Percentiles rank a stretch among this genome's conserved stretches.
Evolutionary conservation across 441 rosid species (phyloP).

Genomic region (Flueggea neowawraea): DNA sequence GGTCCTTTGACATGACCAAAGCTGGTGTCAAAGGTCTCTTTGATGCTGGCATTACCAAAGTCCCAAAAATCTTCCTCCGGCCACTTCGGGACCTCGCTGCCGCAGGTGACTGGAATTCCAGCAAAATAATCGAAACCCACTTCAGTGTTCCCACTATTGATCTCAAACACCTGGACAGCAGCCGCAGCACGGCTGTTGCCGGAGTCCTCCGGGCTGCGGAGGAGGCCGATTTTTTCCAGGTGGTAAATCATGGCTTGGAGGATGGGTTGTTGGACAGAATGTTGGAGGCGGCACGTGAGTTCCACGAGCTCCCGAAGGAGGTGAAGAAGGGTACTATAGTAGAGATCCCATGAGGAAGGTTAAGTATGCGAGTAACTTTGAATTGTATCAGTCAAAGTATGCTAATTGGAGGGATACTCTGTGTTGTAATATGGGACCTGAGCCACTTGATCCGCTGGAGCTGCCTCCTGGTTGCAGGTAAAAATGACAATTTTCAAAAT

Average conservation of each 20-base stretch:
- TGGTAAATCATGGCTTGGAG: constrained; percentile 21
- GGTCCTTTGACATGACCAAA: constrained; percentile 39
- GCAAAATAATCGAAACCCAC: background rate
- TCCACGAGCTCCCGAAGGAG: constrained; percentile 37
- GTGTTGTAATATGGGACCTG: constrained; percentile 19
- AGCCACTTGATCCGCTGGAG: constrained; percentile 36
- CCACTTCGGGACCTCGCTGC: too few relatives aligned
- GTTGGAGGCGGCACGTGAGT: constrained; percentile 21
- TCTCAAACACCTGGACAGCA: constrained; percentile 2
- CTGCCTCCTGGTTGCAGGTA: constrained; percentile 47
- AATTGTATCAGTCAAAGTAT: constrained; percentile 27
- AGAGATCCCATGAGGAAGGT: constrained; percentile 28
- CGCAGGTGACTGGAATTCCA: background rate
- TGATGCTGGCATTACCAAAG: constrained; percentile 23
- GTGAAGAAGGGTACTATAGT: constrained; percentile 23
- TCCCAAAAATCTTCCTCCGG: constrained; percentile 27
- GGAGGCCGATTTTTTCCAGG: constrained; percentile 20
- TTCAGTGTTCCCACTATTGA: constrained; percentile 17
- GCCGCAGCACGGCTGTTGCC: background rate
- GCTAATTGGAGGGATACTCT: constrained; percentile 51
- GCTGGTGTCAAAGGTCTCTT: constrained; percentile 49
- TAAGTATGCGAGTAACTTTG: constrained; percentile 36
- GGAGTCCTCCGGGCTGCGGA: constrained; percentile 5
- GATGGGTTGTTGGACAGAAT: constrained; percentile 25
- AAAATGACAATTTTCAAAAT: too few relatives aligned